Conservation (phyloP, 2,329 filamentous ascomycete species). For the Huntiella decipiens region DNA sequence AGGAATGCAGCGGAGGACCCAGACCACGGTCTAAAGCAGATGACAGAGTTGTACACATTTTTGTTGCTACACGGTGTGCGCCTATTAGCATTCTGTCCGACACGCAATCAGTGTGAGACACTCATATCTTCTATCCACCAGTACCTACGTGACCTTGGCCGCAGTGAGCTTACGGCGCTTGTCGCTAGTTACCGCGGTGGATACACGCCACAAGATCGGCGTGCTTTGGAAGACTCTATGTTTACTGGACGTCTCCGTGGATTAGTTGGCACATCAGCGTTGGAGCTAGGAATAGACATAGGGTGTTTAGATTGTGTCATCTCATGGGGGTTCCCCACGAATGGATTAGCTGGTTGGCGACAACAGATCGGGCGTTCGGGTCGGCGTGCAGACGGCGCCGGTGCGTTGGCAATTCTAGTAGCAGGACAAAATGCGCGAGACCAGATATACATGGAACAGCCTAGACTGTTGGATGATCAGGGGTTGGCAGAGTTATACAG, state of each 20-base stretch:
- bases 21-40: slow-evolving; percentile 34
- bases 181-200: slow-evolving; percentile 95
- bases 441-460: slow-evolving; percentile 94
- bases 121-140: slow-evolving; percentile 62
- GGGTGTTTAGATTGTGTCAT: slow-evolving; percentile 85
- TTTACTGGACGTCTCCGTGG: slow-evolving; percentile 87
- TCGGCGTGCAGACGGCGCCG: slow-evolving; percentile 34
- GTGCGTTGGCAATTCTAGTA: slow-evolving; percentile 76
- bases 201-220: slow-evolving; percentile 78
- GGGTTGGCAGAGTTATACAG: slow-evolving; percentile 80
- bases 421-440: slow-evolving; percentile 82
- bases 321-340: slow-evolving; percentile 80
- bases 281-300: slow-evolving; percentile 91
- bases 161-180: slow-evolving; percentile 53
- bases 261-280: slow-evolving; percentile 79
- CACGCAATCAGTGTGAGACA: slow-evolving; percentile 75
- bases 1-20: slow-evolving; percentile 1
- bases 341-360: slow-evolving; percentile 77
- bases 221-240: slow-evolving; percentile 85
- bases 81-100: slow-evolving; percentile 80
- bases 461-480: slow-evolving; percentile 79
- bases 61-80: slow-evolving; percentile 73
- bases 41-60: slow-evolving; percentile 79
- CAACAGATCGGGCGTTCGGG: slow-evolving; percentile 91
- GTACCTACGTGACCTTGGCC: slow-evolving; percentile 54